phyloP scores from a whole-genome alignment of 2,329 filamentous ascomycete species.

The Achaetomium macrosporum region DNA sequence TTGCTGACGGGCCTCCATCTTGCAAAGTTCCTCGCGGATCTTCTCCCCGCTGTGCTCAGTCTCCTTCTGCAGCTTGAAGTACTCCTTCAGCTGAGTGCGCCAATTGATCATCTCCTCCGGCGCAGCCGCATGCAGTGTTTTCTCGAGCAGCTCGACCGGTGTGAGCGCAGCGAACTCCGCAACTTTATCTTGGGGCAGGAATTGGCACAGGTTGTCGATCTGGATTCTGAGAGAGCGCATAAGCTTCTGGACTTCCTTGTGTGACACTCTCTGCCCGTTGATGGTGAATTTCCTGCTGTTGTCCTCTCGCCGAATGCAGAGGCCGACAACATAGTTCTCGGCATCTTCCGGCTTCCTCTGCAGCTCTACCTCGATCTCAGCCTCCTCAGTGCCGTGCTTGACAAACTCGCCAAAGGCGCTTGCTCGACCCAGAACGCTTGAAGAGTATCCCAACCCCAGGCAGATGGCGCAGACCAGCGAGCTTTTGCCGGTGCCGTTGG shows the following conservation, averaged over 20 bases:
- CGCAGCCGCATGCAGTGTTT: slow-evolving; percentile 85
- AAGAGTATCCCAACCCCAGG: slow-evolving; percentile 78
- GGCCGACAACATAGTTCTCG: slow-evolving; percentile 66
- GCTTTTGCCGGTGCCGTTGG: slow-evolving; percentile 98
- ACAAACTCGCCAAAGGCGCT: slow-evolving; percentile 85
- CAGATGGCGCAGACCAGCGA: slow-evolving; percentile 96
- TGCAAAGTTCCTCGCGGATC: slow-evolving; percentile 57
- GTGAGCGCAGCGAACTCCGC: slow-evolving; percentile 85
- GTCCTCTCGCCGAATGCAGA: slow-evolving; percentile 74
- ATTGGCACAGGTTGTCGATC: slow-evolving; percentile 96
- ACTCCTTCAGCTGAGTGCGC: slow-evolving; percentile 67
- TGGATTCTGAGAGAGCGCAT: slow-evolving; percentile 76
- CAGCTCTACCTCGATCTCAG: slow-evolving; percentile 86
- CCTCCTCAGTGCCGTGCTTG: slow-evolving; percentile 75
- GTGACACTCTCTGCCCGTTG: slow-evolving; percentile 57
- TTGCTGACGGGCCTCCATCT: slow-evolving; percentile 66
- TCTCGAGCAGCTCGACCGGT: slow-evolving; percentile 72
- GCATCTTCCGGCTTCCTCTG: slow-evolving; percentile 54
- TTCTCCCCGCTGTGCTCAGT: slow-evolving; percentile 51
- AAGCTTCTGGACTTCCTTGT: slow-evolving; percentile 61
- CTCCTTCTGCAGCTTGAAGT: slow-evolving; percentile 64
- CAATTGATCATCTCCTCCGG: slow-evolving; percentile 71
- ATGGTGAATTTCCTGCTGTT: slow-evolving; percentile 76
- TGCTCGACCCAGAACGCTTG: slow-evolving; percentile 77
- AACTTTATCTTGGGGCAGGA: slow-evolving; percentile 91